A percentile compares a stretch with the other conserved stretches of the same genome.
Conservation (phyloP, 75 land plant genomes). For the Gnetum montanum region DNA sequence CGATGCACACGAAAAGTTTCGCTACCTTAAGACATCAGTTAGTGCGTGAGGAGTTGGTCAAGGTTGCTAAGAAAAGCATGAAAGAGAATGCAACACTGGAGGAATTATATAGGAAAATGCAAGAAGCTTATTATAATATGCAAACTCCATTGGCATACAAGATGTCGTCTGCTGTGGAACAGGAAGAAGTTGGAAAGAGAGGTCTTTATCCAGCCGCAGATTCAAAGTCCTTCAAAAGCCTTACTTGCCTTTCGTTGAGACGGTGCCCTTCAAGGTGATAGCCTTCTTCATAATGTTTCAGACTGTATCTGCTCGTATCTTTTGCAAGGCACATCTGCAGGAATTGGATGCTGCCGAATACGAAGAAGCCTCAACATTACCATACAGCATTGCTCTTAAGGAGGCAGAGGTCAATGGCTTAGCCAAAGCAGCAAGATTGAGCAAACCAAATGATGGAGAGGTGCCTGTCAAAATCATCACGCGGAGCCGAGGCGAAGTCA, state of each 20-base stretch:
- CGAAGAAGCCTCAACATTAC: constrained; percentile 46
- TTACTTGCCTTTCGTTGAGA: constrained; percentile 73
- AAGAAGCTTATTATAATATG: constrained; percentile 73
- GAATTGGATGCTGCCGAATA: constrained; percentile 63
- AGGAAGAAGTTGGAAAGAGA: constrained; percentile 49
- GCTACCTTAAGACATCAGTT: constrained; percentile 71
- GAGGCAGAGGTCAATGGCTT: neutral
- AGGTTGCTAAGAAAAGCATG: constrained; percentile 50
- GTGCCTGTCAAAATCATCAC: constrained; percentile 56
- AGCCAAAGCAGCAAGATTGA: neutral
- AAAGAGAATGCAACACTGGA: constrained; percentile 47
- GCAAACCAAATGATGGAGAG: constrained; percentile 29
- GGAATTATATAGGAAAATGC: constrained; percentile 70
- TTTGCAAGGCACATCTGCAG: constrained; percentile 61
- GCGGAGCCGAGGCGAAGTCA: constrained; percentile 73
- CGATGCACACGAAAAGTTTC: constrained; percentile 74
- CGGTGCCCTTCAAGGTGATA: constrained; percentile 76
- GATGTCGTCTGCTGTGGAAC: constrained; percentile 32
- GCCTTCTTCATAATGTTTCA: constrained; percentile 75
- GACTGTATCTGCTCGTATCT: constrained; percentile 71
- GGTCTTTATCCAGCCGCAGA: constrained; percentile 42
- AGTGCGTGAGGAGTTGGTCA: constrained; percentile 57
- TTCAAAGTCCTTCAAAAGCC: constrained; percentile 66
- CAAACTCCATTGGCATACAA: constrained; percentile 74
- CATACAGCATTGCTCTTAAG: constrained; percentile 22